Evolutionary conservation across 352 stramenopile species (phyloP).

Genomic region (Phytopythium litorale): DNA sequence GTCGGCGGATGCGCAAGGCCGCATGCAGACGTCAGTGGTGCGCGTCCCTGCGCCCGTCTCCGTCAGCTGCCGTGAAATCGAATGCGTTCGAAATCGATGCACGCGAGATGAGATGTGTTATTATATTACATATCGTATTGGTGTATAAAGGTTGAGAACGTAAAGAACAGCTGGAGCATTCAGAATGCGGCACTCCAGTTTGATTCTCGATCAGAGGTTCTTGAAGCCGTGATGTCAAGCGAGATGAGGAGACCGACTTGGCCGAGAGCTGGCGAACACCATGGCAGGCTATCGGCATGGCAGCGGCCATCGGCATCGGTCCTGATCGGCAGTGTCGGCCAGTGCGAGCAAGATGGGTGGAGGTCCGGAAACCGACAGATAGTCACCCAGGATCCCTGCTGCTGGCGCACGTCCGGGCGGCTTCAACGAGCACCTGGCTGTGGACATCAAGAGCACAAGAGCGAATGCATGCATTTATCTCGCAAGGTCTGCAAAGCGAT

Average conservation of each 20-base stretch:
- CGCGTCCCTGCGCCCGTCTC: not conserved
- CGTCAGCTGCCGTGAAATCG: constrained; percentile 1
- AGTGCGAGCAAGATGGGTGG: too few relatives aligned
- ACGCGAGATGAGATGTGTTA: not conserved
- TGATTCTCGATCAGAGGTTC: not conserved
- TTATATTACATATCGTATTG: not conserved
- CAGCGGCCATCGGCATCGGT: too few relatives aligned
- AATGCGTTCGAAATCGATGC: constrained; percentile 7
- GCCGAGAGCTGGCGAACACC: too few relatives aligned
- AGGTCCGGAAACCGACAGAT: too few relatives aligned
- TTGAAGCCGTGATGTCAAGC: not conserved
- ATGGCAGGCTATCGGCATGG: too few relatives aligned
- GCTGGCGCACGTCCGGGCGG: too few relatives aligned
- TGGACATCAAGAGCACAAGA: not conserved
- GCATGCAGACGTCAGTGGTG: not conserved
- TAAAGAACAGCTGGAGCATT: too few relatives aligned
- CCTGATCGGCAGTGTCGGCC: too few relatives aligned
- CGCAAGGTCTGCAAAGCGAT: not conserved
- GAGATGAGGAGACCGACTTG: not conserved
- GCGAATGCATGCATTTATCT: not conserved
- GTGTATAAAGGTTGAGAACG: not conserved
- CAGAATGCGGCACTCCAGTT: too few relatives aligned
- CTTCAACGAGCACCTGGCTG: too few relatives aligned
- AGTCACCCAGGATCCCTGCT: too few relatives aligned
- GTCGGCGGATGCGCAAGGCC: not conserved